phyloP scores from a whole-genome alignment of 805 yeast species.

The Lipomyces japonicus region DNA sequence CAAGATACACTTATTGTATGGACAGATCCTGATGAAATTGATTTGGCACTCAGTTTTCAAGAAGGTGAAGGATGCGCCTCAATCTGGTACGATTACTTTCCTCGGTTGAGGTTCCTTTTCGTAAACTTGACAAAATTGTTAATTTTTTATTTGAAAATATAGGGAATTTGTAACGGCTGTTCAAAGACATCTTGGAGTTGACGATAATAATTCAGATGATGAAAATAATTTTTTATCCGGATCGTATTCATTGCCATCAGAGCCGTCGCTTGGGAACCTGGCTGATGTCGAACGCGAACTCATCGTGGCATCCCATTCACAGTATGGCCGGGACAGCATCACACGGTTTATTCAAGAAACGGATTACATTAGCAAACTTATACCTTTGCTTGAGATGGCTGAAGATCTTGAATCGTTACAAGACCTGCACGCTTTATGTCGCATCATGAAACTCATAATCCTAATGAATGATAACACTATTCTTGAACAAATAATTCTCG shows the following conservation, averaged over 20 bases:
- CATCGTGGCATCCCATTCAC: conserved; percentile 58
- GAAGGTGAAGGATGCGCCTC: conserved; percentile 85
- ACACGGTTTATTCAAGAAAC: conserved; percentile 52
- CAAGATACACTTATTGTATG: conserved; percentile 74
- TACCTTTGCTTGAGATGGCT: conserved; percentile 50
- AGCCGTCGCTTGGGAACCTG: conserved; percentile 52
- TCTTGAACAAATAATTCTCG: conserved; percentile 55
- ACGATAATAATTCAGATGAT: conserved; percentile 42
- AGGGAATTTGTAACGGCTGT: conserved; percentile 29
- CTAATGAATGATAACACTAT: conserved; percentile 66
- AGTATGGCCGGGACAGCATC: conserved; percentile 59
- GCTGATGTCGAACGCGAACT: conserved; percentile 53
- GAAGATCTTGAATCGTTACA: conserved; percentile 53
- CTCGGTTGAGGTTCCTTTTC: background rate
- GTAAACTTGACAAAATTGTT: conserved; percentile 34
- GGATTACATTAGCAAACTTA: conserved; percentile 52
- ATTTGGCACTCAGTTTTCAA: conserved; percentile 82
- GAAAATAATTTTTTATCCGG: conserved; percentile 76
- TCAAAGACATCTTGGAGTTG: conserved; percentile 23
- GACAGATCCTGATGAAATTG: conserved; percentile 65
- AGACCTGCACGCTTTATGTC: conserved; percentile 64
- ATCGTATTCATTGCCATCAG: conserved; percentile 66
- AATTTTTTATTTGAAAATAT: conserved; percentile 61
- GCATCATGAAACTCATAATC: conserved; percentile 62
- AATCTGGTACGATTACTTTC: conserved; percentile 45